Percentiles rank a stretch among this genome's conserved stretches.
Conservation (phyloP, 306 rosid genomes). For the Pachyrhizus erosus region DNA sequence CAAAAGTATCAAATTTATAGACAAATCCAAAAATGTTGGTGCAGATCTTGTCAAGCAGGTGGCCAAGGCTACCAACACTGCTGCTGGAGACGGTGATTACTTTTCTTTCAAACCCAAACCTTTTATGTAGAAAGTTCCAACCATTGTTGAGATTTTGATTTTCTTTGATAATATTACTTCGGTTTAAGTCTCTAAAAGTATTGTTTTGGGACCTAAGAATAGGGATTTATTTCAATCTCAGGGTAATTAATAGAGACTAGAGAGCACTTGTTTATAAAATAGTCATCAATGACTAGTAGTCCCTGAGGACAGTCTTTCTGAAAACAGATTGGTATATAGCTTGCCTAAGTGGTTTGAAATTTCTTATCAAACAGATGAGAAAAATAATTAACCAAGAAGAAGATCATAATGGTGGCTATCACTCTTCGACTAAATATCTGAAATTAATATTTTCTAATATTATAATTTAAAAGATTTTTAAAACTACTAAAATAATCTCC, state of each 20-base stretch:
- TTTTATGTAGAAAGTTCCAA: neutral
- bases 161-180: slow-evolving; percentile 10
- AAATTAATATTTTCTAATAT: neutral
- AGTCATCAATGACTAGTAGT: neutral
- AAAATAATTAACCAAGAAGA: neutral
- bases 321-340: neutral
- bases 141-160: neutral
- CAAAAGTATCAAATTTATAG: slow-evolving; percentile 76
- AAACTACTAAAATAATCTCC: slow-evolving; percentile 10
- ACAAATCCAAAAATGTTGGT: slow-evolving; percentile 80
- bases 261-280: neutral
- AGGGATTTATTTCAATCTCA: slow-evolving; percentile 2
- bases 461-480: slow-evolving; percentile 15
- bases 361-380: neutral
- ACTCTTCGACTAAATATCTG: neutral
- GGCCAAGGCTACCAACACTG: slow-evolving; percentile 86
- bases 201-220: neutral
- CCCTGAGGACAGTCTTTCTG: neutral
- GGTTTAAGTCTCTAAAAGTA: neutral
- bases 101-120: neutral
- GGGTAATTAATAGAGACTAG: neutral
- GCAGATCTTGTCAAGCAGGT: slow-evolving; percentile 92
- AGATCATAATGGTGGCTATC: neutral
- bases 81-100: slow-evolving; percentile 89
- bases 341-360: slow-evolving; percentile 15